Percentiles rank a stretch among this genome's conserved stretches.
Evolutionary conservation across 2,329 filamentous ascomycete species (phyloP).

Genomic region (Periconia digitata): DNA sequence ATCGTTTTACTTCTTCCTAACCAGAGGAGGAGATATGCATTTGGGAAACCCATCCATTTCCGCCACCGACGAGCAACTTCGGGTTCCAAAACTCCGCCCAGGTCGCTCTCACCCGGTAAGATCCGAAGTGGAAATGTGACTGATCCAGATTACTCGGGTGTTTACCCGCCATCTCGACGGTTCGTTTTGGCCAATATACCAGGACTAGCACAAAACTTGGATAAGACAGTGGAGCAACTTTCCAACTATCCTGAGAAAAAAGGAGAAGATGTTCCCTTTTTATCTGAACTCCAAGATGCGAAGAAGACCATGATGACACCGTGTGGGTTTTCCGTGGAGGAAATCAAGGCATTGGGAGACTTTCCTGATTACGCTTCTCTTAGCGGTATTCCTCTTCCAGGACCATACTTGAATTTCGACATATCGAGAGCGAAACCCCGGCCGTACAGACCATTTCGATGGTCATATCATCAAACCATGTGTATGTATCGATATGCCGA

Average conservation of each 20-base stretch:
- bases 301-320: slow-evolving; percentile 54
- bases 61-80: slow-evolving; percentile 45
- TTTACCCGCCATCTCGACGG: slow-evolving; percentile 57
- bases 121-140: slow-evolving; percentile 28
- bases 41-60: slow-evolving; percentile 45
- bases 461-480: slow-evolving; percentile 90
- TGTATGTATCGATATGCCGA: slow-evolving; percentile 56
- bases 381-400: slow-evolving; percentile 72
- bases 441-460: slow-evolving; percentile 79
- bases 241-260: slow-evolving; percentile 20
- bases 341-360: slow-evolving; percentile 69
- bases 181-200: slow-evolving; percentile 45
- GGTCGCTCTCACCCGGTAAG: slow-evolving; percentile 56
- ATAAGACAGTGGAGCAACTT: slow-evolving; percentile 26
- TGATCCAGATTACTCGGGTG: slow-evolving; percentile 46
- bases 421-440: slow-evolving; percentile 68
- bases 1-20: slow-evolving; percentile 29
- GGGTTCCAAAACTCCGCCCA: slow-evolving; percentile 55
- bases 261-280: slow-evolving; percentile 25
- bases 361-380: slow-evolving; percentile 79
- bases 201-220: slow-evolving; percentile 24
- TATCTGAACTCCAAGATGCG: slow-evolving; percentile 27
- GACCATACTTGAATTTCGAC: slow-evolving; percentile 65
- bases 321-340: slow-evolving; percentile 69
- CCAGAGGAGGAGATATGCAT: slow-evolving; percentile 41